Conservation (phyloP, 2,329 filamentous ascomycete genomes). For the Diaporthe sp. region DNA sequence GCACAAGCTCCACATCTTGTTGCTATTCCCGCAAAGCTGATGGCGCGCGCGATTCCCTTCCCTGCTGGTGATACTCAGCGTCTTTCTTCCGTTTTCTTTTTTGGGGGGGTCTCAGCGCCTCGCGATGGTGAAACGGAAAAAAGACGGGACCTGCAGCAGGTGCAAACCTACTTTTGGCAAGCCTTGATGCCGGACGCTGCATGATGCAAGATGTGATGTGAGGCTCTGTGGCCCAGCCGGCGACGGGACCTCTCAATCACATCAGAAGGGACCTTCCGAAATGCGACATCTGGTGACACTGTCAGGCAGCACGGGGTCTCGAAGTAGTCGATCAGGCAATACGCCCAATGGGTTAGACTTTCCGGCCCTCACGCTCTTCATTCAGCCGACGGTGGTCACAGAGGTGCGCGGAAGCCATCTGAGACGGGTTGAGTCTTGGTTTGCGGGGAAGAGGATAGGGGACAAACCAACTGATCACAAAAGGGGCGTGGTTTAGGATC, state of each 20-base stretch:
- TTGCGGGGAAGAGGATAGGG: slow-evolving; percentile 7
- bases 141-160: slow-evolving; percentile 28
- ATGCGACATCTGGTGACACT: slow-evolving; percentile 26
- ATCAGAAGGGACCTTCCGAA: slow-evolving; percentile 12
- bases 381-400: background rate
- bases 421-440: slow-evolving; percentile 30
- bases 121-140: slow-evolving; percentile 29
- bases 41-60: background rate
- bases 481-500: background rate
- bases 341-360: slow-evolving; percentile 23
- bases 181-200: slow-evolving; percentile 18
- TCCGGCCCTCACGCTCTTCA: background rate
- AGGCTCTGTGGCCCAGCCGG: slow-evolving; percentile 24
- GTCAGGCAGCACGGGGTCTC: slow-evolving; percentile 22
- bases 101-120: slow-evolving; percentile 11
- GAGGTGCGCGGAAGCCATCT: slow-evolving; percentile 14
- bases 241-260: slow-evolving; percentile 7
- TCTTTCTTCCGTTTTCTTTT: background rate
- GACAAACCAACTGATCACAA: background rate
- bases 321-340: slow-evolving; percentile 18
- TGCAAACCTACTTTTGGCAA: slow-evolving; percentile 7
- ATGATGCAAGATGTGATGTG: slow-evolving; percentile 23
- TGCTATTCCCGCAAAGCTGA: slow-evolving; percentile 12
- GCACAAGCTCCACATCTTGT: slow-evolving; percentile 17
- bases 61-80: slow-evolving; percentile 4